These are phyloP conservation scores for Pythium brachiatum DNA, from an alignment of 352 stramenopile genomes.

Conservation along the genomic window DNA sequence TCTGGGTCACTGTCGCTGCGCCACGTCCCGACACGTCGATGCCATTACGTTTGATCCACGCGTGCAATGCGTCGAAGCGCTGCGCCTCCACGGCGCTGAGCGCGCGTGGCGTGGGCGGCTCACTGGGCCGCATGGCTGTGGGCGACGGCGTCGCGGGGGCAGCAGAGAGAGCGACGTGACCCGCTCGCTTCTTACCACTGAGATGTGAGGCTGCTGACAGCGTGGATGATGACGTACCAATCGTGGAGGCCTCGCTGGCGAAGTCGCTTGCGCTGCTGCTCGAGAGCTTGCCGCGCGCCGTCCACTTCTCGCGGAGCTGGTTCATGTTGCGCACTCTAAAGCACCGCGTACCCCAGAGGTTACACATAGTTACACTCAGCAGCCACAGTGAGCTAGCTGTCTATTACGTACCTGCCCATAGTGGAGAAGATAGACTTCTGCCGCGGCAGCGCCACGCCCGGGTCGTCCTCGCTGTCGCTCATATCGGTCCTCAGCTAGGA, in stretches of 20 bases:
- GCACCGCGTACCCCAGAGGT: background rate
- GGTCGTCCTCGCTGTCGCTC: conserved; percentile 22
- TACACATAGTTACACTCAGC: background rate
- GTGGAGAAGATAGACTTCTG: conserved; percentile 26
- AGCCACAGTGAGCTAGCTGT: no score
- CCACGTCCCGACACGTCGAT: conserved; percentile 1
- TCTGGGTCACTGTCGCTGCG: background rate
- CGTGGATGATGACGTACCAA: background rate
- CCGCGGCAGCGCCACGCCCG: conserved; percentile 10
- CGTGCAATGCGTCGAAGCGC: conserved; percentile 15
- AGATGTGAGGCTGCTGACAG: background rate
- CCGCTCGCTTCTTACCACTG: conserved; percentile 13
- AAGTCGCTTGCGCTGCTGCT: conserved; percentile 21
- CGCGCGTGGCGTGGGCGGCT: background rate
- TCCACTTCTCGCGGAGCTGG: conserved; percentile 30
- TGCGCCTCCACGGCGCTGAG: conserved; percentile 15
- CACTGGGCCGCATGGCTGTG: background rate
- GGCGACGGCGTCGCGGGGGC: background rate
- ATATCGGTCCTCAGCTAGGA: no score
- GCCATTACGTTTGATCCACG: conserved; percentile 25
- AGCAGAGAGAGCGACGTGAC: background rate
- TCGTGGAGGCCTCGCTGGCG: conserved; percentile 5
- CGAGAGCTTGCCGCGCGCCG: conserved; percentile 19
- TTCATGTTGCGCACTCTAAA: conserved; percentile 30
- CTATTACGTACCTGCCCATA: conserved; percentile 15